Conservation (phyloP, 2,329 filamentous ascomycete genomes). For the Thermothelomyces thermophilus region DNA sequence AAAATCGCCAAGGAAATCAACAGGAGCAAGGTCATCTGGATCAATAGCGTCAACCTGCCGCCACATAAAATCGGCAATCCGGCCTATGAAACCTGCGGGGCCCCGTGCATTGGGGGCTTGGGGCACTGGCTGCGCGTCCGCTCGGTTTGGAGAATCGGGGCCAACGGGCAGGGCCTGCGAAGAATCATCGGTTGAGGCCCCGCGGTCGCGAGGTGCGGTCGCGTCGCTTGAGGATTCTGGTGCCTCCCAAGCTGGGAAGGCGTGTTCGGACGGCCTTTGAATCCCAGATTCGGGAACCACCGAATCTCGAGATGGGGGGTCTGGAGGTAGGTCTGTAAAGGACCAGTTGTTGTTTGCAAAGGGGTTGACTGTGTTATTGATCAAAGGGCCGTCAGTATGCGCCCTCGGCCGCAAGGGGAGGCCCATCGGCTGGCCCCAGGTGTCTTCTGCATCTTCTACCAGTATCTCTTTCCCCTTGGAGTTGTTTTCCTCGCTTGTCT, state of each 20-base stretch:
- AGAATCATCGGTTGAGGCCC: not conserved
- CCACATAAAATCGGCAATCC: slow-evolving; percentile 57
- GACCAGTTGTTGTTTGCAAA: slow-evolving; percentile 57
- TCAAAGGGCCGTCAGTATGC: slow-evolving; percentile 50
- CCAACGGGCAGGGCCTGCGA: slow-evolving; percentile 1
- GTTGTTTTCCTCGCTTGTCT: not conserved
- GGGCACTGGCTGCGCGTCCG: not conserved
- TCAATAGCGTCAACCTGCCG: slow-evolving; percentile 47
- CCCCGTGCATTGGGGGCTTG: slow-evolving; percentile 19
- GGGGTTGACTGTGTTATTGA: slow-evolving; percentile 40
- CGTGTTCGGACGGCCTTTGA: not conserved
- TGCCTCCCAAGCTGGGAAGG: not conserved
- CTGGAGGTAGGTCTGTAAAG: slow-evolving; percentile 38
- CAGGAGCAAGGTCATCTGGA: slow-evolving; percentile 45
- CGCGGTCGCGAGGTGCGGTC: not conserved
- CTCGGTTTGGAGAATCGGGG: not conserved
- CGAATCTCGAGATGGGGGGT: not conserved
- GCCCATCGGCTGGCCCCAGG: slow-evolving; percentile 4
- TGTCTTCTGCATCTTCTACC: slow-evolving; percentile 6
- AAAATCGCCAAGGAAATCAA: slow-evolving; percentile 38
- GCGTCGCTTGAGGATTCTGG: not conserved
- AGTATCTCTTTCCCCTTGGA: slow-evolving; percentile 6
- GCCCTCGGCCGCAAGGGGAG: slow-evolving; percentile 41
- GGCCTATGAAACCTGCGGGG: slow-evolving; percentile 35
- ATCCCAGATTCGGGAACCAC: not conserved